phyloP scores from a whole-genome alignment of 75 land plant genomes.

The Picea sitchensis region DNA sequence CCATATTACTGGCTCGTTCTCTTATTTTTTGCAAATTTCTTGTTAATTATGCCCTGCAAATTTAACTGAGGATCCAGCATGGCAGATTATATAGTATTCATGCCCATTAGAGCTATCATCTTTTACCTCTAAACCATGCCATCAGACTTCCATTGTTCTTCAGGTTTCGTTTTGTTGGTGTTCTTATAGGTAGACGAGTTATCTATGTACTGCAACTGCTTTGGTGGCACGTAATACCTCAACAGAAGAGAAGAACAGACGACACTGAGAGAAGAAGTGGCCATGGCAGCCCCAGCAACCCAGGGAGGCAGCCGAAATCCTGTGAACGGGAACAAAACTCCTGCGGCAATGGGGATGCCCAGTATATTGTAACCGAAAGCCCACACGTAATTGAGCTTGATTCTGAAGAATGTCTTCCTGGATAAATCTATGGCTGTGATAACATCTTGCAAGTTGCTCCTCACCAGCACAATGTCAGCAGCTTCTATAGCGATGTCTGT shows the following conservation, averaged over 20 bases:
- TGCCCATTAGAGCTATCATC: too few relatives aligned
- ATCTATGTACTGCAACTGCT: too few relatives aligned
- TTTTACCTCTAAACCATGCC: too few relatives aligned
- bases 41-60: too few relatives aligned
- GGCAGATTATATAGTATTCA: too few relatives aligned
- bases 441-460: slow-evolving; percentile 48
- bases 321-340: slow-evolving; percentile 37
- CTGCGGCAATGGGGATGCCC: slow-evolving; percentile 59
- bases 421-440: slow-evolving; percentile 49
- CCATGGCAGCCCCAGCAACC: slow-evolving; percentile 61
- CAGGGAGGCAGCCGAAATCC: slow-evolving; percentile 48
- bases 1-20: too few relatives aligned
- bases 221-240: slow-evolving; percentile 32
- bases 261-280: slow-evolving; percentile 49
- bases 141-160: too few relatives aligned
- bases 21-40: too few relatives aligned
- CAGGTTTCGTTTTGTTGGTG: too few relatives aligned
- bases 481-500: slow-evolving; percentile 60
- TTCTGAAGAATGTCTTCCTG: slow-evolving; percentile 37
- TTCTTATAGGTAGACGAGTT: too few relatives aligned
- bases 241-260: slow-evolving; percentile 46
- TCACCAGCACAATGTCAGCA: slow-evolving; percentile 53
- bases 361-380: slow-evolving; percentile 57
- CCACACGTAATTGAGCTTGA: slow-evolving; percentile 44
- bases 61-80: too few relatives aligned